Evolutionary conservation across 768 basidiomycete species (phyloP).

Genomic region (Trametopsis cervina): DNA sequence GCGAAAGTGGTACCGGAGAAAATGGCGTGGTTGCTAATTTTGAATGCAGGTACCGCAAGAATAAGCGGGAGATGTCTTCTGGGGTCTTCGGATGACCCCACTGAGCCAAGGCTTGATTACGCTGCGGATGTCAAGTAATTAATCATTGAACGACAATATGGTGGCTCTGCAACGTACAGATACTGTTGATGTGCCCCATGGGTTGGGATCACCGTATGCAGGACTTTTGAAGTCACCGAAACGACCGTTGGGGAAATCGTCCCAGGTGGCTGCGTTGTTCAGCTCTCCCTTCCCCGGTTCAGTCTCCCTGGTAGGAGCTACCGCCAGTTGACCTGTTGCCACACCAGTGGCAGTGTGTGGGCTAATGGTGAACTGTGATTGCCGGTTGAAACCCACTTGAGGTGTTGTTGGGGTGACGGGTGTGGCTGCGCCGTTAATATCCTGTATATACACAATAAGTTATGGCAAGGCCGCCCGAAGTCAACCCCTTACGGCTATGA

Average conservation of each 20-base stretch:
- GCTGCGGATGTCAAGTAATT: too few relatives aligned
- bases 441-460: neutral
- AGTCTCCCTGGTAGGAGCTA: constrained; percentile 38
- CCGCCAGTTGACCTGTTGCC: constrained; percentile 50
- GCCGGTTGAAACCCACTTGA: constrained; percentile 1
- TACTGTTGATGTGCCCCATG: constrained; percentile 66
- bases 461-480: neutral
- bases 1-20: constrained; percentile 72
- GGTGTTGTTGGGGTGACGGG: constrained; percentile 7
- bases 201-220: constrained; percentile 79
- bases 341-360: constrained; percentile 57
- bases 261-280: constrained; percentile 77
- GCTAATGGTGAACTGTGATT: constrained; percentile 44
- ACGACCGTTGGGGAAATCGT: constrained; percentile 97
- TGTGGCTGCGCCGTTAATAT: constrained; percentile 28
- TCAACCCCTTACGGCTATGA: constrained; percentile 48
- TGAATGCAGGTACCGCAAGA: constrained; percentile 74
- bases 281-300: constrained; percentile 69
- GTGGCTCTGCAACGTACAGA: constrained; percentile 44
- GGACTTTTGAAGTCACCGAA: constrained; percentile 98
- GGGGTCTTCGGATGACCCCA: constrained; percentile 71
- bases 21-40: constrained; percentile 79
- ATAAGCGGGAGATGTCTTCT: constrained; percentile 70
- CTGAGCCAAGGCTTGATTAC: constrained; percentile 50
- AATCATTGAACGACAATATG: too few relatives aligned